Conservation (phyloP, 495 filamentous ascomycete genomes). For the Aspergillus conjunctus region DNA sequence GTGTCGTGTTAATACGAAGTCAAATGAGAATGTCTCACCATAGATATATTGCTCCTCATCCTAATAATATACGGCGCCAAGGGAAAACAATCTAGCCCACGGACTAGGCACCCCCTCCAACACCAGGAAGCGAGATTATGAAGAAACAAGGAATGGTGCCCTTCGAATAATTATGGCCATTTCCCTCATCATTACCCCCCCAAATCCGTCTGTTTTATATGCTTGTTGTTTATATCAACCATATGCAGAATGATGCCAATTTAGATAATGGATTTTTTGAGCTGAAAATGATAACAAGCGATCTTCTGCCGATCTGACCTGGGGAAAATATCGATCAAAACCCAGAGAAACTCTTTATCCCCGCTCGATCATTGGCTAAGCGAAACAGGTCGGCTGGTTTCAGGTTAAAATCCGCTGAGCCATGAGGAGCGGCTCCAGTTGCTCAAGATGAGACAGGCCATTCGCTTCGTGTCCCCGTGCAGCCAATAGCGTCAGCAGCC, state of each 20-base stretch:
- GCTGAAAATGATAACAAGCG: background rate
- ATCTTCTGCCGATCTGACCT: background rate
- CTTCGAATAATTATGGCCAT: background rate
- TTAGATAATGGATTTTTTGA: background rate
- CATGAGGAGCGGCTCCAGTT: slow-evolving; percentile 14
- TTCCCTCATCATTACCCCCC: background rate
- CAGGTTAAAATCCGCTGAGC: slow-evolving; percentile 20
- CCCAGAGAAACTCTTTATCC: slow-evolving; percentile 5
- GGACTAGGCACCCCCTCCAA: no score
- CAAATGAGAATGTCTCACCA: no score
- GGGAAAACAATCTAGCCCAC: no score
- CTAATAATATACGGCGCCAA: no score
- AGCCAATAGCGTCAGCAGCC: slow-evolving; percentile 8
- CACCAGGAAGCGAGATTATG: no score
- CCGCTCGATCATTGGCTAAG: slow-evolving; percentile 14
- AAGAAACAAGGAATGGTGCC: no score
- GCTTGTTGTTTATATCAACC: no score
- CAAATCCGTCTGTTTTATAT: background rate
- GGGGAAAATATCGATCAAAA: background rate
- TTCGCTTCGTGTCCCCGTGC: slow-evolving; percentile 20
- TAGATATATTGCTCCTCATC: no score
- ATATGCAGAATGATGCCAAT: no score
- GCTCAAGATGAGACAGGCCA: slow-evolving; percentile 31
- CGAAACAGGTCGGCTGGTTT: slow-evolving; percentile 23
- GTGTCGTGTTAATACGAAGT: no score